Evolutionary conservation across 2,329 filamentous ascomycete genomes (phyloP).

Genomic region (Madurella mycetomatis): DNA sequence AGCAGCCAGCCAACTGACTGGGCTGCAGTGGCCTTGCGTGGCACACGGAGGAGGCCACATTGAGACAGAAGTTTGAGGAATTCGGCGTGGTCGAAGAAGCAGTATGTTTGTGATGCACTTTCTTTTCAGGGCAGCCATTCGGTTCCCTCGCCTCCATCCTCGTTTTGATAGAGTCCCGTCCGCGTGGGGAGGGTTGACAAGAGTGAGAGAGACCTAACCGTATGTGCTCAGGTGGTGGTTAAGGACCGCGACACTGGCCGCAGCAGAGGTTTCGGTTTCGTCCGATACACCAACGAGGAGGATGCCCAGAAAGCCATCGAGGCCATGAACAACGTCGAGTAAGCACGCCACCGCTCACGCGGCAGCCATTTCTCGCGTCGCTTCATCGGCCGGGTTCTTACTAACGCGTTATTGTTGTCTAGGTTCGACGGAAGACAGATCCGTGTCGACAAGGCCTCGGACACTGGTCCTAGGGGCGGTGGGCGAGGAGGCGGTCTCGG

Average conservation of each 20-base stretch:
- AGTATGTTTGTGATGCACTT: conserved; percentile 54
- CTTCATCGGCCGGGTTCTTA: conserved; percentile 15
- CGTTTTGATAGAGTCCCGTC: not conserved
- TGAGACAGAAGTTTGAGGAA: conserved; percentile 88
- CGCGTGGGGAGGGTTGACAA: not conserved
- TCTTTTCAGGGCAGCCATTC: conserved; percentile 15
- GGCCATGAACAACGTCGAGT: conserved; percentile 88
- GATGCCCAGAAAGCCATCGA: conserved; percentile 74
- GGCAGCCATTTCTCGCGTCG: not conserved
- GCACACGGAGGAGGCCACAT: conserved; percentile 88
- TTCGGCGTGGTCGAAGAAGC: conserved; percentile 92
- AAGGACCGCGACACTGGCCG: conserved; percentile 96
- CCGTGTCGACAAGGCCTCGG: conserved; percentile 91
- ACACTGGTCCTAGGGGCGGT: conserved; percentile 61
- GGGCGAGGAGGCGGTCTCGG: conserved; percentile 33
- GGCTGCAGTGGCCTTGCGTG: conserved; percentile 80
- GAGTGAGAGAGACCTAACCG: conserved; percentile 18
- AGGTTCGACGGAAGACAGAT: conserved; percentile 90
- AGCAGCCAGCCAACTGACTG: conserved; percentile 11
- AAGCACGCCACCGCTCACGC: conserved; percentile 35
- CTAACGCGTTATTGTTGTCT: conserved; percentile 5
- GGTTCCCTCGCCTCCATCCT: not conserved
- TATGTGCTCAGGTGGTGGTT: conserved; percentile 71
- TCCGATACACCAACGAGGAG: conserved; percentile 73
- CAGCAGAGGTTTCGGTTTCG: conserved; percentile 96